Conservation (phyloP, 2,329 filamentous ascomycete genomes). For the Trichophyton schoenleinii region DNA sequence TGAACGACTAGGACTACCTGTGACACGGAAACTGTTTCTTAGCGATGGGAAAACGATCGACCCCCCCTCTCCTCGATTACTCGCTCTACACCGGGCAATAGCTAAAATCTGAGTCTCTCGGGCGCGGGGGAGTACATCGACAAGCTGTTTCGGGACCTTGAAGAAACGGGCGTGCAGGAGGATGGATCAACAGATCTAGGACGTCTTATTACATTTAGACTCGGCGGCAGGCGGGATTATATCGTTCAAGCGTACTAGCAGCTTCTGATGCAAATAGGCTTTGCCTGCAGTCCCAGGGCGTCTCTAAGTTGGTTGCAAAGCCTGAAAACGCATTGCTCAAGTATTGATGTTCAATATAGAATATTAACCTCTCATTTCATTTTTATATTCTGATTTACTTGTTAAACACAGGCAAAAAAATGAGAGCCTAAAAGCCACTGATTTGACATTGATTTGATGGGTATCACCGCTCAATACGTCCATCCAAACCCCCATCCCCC, state of each 20-base stretch:
- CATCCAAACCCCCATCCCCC: background rate
- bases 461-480: background rate
- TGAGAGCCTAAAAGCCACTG: background rate
- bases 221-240: slow-evolving; percentile 2
- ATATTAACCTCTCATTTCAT: no score
- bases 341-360: no score
- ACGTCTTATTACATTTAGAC: slow-evolving; percentile 6
- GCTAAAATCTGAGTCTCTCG: slow-evolving; percentile 17
- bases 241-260: background rate
- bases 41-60: slow-evolving; percentile 20
- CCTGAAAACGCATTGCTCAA: no score
- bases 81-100: slow-evolving; percentile 18
- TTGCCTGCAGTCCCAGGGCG: no score
- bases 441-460: background rate
- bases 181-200: slow-evolving; percentile 12
- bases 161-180: slow-evolving; percentile 13
- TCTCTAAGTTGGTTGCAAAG: no score
- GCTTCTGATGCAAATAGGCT: no score
- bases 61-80: slow-evolving; percentile 19
- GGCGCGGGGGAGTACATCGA: slow-evolving; percentile 16
- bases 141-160: slow-evolving; percentile 12
- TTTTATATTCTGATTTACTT: no score
- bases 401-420: background rate
- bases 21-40: slow-evolving; percentile 13
- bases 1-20: slow-evolving; percentile 5